Conservation (phyloP, 345 rosid species). For the Carallia pectinifolia region DNA sequence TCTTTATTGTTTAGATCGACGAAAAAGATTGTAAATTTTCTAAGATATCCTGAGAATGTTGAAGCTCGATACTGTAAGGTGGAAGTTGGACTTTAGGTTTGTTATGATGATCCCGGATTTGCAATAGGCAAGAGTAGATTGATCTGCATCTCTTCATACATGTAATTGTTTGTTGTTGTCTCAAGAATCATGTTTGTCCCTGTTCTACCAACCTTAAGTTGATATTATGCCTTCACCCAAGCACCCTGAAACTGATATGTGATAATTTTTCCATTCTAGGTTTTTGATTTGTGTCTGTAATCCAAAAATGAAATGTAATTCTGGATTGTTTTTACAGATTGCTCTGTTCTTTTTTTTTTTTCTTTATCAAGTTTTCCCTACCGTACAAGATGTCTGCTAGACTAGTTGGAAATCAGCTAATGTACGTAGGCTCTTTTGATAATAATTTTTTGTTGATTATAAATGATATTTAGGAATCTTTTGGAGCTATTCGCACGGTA, state of each 20-base stretch:
- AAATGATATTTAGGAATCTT: conserved; percentile 65
- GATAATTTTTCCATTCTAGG: too few relatives aligned
- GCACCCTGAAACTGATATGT: too few relatives aligned
- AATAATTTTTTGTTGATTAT: conserved; percentile 4
- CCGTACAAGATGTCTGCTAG: background rate
- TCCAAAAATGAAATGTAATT: background rate
- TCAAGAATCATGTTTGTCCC: too few relatives aligned
- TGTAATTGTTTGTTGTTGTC: too few relatives aligned
- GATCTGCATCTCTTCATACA: too few relatives aligned
- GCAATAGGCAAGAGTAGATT: too few relatives aligned
- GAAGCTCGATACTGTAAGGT: background rate
- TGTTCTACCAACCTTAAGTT: too few relatives aligned
- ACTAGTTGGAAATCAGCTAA: background rate
- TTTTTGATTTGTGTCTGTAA: background rate
- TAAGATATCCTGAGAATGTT: background rate
- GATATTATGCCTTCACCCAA: too few relatives aligned
- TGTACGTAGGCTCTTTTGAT: background rate
- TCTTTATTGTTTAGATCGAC: background rate
- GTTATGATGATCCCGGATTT: too few relatives aligned
- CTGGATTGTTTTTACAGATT: background rate
- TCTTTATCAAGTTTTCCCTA: background rate
- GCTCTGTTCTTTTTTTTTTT: background rate
- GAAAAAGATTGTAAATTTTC: background rate
- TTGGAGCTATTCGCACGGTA: conserved; percentile 93
- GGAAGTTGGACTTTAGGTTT: background rate